phyloP scores from a whole-genome alignment of 768 basidiomycete genomes.

The Boletus huronensis region DNA sequence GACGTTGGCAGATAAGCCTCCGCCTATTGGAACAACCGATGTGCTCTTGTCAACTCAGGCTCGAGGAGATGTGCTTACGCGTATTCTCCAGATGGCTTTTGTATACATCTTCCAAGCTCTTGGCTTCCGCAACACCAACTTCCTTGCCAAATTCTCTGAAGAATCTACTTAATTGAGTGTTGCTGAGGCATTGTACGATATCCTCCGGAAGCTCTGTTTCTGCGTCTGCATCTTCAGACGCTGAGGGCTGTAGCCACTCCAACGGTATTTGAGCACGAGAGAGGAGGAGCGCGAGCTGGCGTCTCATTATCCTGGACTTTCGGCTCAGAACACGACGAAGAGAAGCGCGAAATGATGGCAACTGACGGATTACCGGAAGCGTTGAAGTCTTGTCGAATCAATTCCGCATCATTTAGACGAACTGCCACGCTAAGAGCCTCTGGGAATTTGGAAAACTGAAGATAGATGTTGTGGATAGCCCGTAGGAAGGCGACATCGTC shows the following conservation, averaged over 20 bases:
- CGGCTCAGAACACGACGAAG: neutral
- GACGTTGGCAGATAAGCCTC: slow-evolving; percentile 67
- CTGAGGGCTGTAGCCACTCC: slow-evolving; percentile 76
- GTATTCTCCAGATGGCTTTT: slow-evolving; percentile 93
- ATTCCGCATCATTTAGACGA: slow-evolving; percentile 71
- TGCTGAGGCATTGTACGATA: slow-evolving; percentile 81
- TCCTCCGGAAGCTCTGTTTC: slow-evolving; percentile 75
- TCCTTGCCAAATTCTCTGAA: slow-evolving; percentile 95
- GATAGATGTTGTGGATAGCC: slow-evolving; percentile 86
- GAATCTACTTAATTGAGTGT: slow-evolving; percentile 74
- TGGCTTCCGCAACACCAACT: slow-evolving; percentile 83
- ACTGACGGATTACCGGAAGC: slow-evolving; percentile 85
- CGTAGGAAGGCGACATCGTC: slow-evolving; percentile 88
- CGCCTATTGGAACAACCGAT: slow-evolving; percentile 38
- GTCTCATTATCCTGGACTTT: slow-evolving; percentile 72
- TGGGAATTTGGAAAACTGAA: slow-evolving; percentile 81
- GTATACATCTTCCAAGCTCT: slow-evolving; percentile 95
- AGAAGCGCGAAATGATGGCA: neutral
- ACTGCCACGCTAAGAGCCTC: slow-evolving; percentile 88
- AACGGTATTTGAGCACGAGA: slow-evolving; percentile 89
- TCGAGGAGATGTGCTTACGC: slow-evolving; percentile 41
- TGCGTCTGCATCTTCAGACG: slow-evolving; percentile 47
- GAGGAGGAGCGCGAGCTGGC: slow-evolving; percentile 90
- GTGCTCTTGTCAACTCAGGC: neutral
- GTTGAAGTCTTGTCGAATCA: slow-evolving; percentile 85